Conservation (phyloP, 441 rosid genomes). For the Isatis lusitanica region DNA sequence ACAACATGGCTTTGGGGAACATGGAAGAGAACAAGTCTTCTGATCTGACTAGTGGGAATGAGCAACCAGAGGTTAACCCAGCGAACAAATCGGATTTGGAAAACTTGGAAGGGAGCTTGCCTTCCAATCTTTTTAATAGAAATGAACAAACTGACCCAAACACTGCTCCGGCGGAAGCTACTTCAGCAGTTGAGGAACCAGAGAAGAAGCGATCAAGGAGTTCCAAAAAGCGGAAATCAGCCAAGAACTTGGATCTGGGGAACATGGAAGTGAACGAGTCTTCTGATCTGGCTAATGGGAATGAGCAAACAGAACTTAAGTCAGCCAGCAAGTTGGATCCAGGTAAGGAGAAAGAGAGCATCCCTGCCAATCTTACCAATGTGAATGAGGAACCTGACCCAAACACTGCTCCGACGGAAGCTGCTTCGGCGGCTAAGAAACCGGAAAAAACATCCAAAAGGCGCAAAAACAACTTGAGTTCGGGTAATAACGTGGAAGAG, state of each 20-base stretch:
- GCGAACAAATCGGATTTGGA: background rate
- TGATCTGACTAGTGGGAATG: too few species aligned
- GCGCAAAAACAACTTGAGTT: background rate
- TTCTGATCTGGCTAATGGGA: constrained; percentile 7
- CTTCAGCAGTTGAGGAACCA: constrained; percentile 1
- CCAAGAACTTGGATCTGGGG: constrained; percentile 6
- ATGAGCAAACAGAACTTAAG: background rate
- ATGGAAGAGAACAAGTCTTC: background rate
- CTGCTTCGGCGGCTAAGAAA: constrained; percentile 1
- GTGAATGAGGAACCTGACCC: constrained; percentile 14
- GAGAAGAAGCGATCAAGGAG: background rate
- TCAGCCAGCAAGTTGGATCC: background rate
- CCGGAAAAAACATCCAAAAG: constrained; percentile 17
- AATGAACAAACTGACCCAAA: constrained; percentile 12
- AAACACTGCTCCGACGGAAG: constrained; percentile 15
- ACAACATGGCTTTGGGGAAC: constrained; percentile 1
- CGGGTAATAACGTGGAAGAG: constrained; percentile 6
- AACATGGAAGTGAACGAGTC: background rate
- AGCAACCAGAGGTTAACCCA: background rate
- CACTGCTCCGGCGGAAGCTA: constrained; percentile 11
- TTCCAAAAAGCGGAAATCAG: constrained; percentile 4
- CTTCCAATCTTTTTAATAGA: background rate
- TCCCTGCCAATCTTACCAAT: background rate
- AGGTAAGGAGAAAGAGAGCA: background rate
- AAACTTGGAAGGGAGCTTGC: constrained; percentile 6